phyloP scores from a whole-genome alignment of 495 filamentous ascomycete species.

The Sporormia fimetaria region DNA sequence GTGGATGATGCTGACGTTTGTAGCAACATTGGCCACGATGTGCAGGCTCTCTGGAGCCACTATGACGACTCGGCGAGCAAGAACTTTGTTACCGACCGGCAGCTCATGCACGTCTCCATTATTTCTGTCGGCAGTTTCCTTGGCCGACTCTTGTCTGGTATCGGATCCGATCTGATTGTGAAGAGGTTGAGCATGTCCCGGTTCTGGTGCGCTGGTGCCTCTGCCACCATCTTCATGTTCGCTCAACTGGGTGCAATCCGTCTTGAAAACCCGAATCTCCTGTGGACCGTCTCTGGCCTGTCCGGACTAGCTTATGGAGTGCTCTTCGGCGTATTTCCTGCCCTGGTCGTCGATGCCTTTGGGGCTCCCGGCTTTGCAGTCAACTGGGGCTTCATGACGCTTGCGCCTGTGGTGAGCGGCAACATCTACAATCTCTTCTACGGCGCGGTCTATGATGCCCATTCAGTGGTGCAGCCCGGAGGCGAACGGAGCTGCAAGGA shows the following conservation, averaged over 20 bases:
- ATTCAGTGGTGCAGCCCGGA: constrained; percentile 53
- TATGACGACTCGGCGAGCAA: constrained; percentile 63
- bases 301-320: constrained; percentile 89
- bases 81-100: constrained; percentile 67
- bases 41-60: constrained; percentile 65
- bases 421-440: constrained; percentile 92
- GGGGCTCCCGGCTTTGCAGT: constrained; percentile 65
- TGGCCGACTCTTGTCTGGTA: constrained; percentile 68
- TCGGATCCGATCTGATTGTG: constrained; percentile 81
- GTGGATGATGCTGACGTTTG: constrained; percentile 3
- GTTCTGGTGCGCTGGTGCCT: constrained; percentile 77
- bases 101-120: constrained; percentile 88
- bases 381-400: constrained; percentile 83
- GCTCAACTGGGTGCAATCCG: constrained; percentile 70
- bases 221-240: constrained; percentile 62
- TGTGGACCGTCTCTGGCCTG: constrained; percentile 66
- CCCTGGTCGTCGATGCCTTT: constrained; percentile 83
- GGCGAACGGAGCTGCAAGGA: constrained; percentile 67
- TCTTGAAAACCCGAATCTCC: constrained; percentile 68
- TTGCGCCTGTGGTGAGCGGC: constrained; percentile 71
- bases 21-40: constrained; percentile 93
- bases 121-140: constrained; percentile 75
- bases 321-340: constrained; percentile 88
- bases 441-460: constrained; percentile 65
- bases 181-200: constrained; percentile 68